A percentile compares a stretch with the other conserved stretches of the same genome.
phyloP scores from a whole-genome alignment of 306 rosid genomes.

The Cotoneaster glaucophyllus region DNA sequence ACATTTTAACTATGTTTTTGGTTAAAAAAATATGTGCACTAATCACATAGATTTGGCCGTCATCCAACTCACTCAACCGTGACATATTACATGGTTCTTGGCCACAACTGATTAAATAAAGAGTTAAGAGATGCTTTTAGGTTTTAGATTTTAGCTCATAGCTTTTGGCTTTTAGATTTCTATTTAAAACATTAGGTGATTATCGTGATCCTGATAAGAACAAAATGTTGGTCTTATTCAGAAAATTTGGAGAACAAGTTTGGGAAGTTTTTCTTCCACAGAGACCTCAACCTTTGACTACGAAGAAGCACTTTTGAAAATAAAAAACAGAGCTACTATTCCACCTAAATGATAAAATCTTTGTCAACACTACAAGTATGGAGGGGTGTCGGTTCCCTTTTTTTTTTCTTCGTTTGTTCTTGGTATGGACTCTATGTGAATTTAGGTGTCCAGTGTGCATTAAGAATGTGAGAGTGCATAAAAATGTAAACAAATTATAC shows the following conservation, averaged over 20 bases:
- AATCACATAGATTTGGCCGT: no score
- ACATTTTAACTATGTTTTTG: no score
- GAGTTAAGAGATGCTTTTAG: background rate
- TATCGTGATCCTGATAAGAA: constrained; percentile 1
- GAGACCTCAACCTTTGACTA: constrained; percentile 54
- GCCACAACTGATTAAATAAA: background rate
- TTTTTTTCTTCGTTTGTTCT: constrained; percentile 1
- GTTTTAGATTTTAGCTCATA: background rate
- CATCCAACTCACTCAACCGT: background rate
- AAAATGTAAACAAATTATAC: no score
- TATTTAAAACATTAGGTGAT: background rate
- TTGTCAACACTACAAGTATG: constrained; percentile 44
- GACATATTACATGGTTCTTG: background rate
- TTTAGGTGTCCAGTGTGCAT: constrained; percentile 2
- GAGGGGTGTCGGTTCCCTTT: constrained; percentile 39
- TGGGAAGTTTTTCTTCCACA: constrained; percentile 21
- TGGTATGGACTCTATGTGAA: background rate
- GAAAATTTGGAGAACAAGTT: background rate
- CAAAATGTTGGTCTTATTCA: background rate
- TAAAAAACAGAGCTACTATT: constrained; percentile 9
- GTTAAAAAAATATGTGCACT: no score
- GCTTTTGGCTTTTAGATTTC: background rate
- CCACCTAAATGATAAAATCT: constrained; percentile 18
- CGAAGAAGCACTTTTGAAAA: constrained; percentile 18
- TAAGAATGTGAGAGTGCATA: no score